These are phyloP conservation scores for Serendipita sp. DNA, from an alignment of 1,284 basidiomycete species.

Conservation along the genomic window DNA sequence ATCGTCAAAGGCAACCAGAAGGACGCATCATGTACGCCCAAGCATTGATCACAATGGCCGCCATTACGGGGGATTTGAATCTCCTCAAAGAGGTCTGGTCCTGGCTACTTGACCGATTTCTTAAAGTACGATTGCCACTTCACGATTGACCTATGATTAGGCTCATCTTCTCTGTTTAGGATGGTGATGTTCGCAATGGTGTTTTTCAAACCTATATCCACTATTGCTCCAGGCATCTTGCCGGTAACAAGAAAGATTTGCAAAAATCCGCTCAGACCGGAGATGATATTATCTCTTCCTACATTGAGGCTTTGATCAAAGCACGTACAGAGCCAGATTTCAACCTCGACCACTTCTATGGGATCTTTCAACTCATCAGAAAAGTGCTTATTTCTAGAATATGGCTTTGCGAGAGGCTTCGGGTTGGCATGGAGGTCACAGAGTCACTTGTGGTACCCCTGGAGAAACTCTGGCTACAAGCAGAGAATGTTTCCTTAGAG, in stretches of 20 bases:
- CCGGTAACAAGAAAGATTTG: background rate
- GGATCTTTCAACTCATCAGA: background rate
- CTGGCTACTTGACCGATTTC: background rate
- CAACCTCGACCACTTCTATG: background rate
- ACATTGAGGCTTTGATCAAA: background rate
- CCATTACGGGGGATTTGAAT: background rate
- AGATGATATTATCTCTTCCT: background rate
- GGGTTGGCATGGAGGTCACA: background rate
- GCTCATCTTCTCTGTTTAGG: background rate
- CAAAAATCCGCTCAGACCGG: background rate
- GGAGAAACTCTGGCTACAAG: background rate
- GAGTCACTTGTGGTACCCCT: background rate
- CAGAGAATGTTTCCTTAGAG: background rate
- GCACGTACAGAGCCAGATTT: background rate
- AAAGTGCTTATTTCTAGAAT: background rate
- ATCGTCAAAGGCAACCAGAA: background rate
- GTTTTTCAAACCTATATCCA: background rate
- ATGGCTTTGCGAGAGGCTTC: background rate
- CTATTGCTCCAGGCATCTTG: background rate
- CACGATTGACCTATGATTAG: background rate
- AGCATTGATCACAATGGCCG: background rate
- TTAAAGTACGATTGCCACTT: background rate
- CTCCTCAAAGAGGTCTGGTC: background rate
- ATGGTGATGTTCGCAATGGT: background rate
- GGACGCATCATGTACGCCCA: background rate